Percentiles rank a stretch among this genome's conserved stretches.
Conservation (phyloP, 768 basidiomycete genomes). For the Lentinula lateritia region DNA sequence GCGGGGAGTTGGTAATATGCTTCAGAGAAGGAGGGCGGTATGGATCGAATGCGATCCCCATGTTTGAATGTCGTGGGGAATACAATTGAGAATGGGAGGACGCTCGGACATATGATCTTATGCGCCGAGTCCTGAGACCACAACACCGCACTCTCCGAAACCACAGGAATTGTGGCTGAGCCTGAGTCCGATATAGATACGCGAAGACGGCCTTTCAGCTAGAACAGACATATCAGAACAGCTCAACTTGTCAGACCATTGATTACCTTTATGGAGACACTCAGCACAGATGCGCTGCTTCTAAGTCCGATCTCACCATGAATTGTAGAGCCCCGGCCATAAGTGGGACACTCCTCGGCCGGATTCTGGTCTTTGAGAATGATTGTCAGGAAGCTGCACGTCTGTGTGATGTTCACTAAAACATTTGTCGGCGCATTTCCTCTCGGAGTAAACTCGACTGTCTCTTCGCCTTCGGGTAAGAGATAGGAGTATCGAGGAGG, state of each 20-base stretch:
- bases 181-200: constrained; percentile 32
- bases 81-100: constrained; percentile 30
- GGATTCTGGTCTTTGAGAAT: constrained; percentile 33
- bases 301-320: constrained; percentile 30
- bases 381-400: constrained; percentile 29
- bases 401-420: constrained; percentile 22
- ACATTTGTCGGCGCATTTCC: constrained; percentile 11
- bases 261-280: constrained; percentile 32
- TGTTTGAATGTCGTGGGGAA: constrained; percentile 28
- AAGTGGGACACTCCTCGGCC: constrained; percentile 23
- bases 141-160: constrained; percentile 22
- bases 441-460: constrained; percentile 32
- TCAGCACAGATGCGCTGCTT: constrained; percentile 21
- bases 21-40: constrained; percentile 36
- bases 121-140: constrained; percentile 22
- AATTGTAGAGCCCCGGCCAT: constrained; percentile 27
- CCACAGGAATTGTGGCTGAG: constrained; percentile 19
- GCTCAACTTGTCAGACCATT: background rate
- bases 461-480: constrained; percentile 24
- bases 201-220: constrained; percentile 31
- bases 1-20: constrained; percentile 26
- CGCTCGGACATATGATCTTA: constrained; percentile 26
- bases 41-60: constrained; percentile 21
- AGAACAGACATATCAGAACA: background rate
- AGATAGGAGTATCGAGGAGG: constrained; percentile 30